Conservation (phyloP, 2,329 filamentous ascomycete genomes). For the Capronia epimyces region DNA sequence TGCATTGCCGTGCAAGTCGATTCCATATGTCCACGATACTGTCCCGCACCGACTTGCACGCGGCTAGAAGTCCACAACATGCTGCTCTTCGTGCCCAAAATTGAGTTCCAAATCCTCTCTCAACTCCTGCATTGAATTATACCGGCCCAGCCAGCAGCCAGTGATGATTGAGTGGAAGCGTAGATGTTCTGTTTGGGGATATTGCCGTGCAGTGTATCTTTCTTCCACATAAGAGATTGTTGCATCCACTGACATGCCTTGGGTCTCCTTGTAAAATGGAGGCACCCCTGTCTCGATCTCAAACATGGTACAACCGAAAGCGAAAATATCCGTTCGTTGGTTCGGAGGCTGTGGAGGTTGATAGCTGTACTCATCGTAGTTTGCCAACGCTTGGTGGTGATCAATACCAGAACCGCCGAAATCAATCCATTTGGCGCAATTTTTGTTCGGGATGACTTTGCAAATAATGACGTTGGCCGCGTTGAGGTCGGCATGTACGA, state of each 20-base stretch:
- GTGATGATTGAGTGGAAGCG: neutral
- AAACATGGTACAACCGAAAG: conserved; percentile 3
- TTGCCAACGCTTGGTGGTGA: neutral
- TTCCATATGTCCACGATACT: too few relatives aligned
- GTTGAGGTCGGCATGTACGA: conserved; percentile 4
- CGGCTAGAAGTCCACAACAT: too few relatives aligned
- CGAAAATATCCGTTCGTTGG: conserved; percentile 5
- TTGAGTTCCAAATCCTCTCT: neutral
- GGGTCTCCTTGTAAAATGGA: neutral
- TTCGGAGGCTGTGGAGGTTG: neutral
- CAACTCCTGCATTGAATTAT: neutral
- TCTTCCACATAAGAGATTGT: neutral
- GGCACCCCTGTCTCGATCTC: conserved; percentile 2
- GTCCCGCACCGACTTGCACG: too few relatives aligned
- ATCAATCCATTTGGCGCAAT: conserved; percentile 2
- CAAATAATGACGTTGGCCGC: conserved; percentile 3
- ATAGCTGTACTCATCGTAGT: conserved; percentile 4
- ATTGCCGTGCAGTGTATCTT: neutral
- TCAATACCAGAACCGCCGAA: conserved; percentile 2
- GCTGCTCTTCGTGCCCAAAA: too few relatives aligned
- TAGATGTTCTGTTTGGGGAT: neutral
- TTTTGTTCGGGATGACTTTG: neutral
- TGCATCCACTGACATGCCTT: neutral
- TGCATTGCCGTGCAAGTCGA: too few relatives aligned
- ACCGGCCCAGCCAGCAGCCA: conserved; percentile 1